Base-by-base conservation (phyloP, 1,139 yeast genomes). In the Hyphopichia pseudoburtonii region DNA sequence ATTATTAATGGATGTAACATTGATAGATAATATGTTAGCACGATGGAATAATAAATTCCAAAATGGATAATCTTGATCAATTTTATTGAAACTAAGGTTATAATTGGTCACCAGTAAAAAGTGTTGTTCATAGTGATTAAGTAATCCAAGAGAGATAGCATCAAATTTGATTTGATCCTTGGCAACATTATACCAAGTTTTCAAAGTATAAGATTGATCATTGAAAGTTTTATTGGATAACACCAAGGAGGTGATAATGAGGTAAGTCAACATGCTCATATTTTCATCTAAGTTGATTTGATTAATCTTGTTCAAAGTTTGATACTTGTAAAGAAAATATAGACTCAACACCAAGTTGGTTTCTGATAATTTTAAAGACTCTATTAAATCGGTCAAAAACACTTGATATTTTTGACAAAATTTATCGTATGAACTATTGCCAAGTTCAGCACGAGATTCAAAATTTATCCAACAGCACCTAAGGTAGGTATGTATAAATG, bases 121-220 rank as follows among this genome's bases (percentile, higher is more conserved):
- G 38, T 60, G 62, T 14, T 51, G 40, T 43, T 66, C 73, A 35
- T 66, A 46, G 28, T 53, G 46, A 42, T 63, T 59, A 30, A 62
- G 44, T 21, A 59, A 37, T 35, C 43, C 43, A 31, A 60, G 48
- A 39, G 28, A 21, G 10, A 28, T 17, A 12, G 15, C 8, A 3
- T 32, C 29, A 17, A 26, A 33, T 7, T 53, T 56, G 5, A 54
- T 32, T 7, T 27, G 38, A 11, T 33, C 34, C 17, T 41, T 33
- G 16, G 23, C 11, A 14, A 55, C 47, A 35, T 44, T 53, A 26
- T 45, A 58, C 81, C 81, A 76, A 4, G 80, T 76, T 44, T 74
- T 74, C 44, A 74, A 57, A 1, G 80, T 73, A 44, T 74, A 76
- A 34, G 75, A 69, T 39, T 73, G 76, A 47, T 76, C 81, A 50